These are phyloP conservation scores for Lasiosphaeria miniovina DNA, from an alignment of 495 filamentous ascomycete genomes.

Conservation along the genomic window DNA sequence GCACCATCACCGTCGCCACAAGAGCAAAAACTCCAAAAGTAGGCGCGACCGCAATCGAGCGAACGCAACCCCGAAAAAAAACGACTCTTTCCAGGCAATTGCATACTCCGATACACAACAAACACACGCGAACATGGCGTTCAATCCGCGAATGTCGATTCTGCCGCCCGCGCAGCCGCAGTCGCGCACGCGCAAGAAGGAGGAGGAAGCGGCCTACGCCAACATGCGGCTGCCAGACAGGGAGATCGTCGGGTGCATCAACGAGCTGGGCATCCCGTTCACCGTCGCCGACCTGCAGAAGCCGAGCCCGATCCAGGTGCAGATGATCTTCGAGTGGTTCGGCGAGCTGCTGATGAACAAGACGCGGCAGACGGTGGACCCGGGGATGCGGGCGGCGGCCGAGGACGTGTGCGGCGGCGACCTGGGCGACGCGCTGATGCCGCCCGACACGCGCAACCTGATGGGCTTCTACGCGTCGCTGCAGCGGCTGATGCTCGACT, in stretches of 20 bases:
- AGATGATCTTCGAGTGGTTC: constrained; percentile 97
- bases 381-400: constrained; percentile 85
- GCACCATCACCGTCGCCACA: too few species aligned
- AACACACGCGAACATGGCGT: constrained; percentile 50
- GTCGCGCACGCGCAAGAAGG: constrained; percentile 61
- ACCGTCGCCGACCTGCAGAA: constrained; percentile 86
- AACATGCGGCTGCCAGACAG: constrained; percentile 83
- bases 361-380: constrained; percentile 85
- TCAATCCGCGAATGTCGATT: constrained; percentile 78
- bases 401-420: constrained; percentile 81
- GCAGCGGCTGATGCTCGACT: constrained; percentile 74
- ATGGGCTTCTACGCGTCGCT: constrained; percentile 89
- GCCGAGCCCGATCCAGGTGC: constrained; percentile 87
- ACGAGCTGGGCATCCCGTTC: constrained; percentile 89
- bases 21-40: too few species aligned
- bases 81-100: too few species aligned
- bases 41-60: too few species aligned
- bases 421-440: constrained; percentile 70
- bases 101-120: background rate
- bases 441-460: constrained; percentile 81
- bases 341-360: constrained; percentile 89
- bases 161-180: constrained; percentile 56
- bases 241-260: constrained; percentile 95
- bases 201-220: constrained; percentile 73
- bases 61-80: too few species aligned